Conservation (phyloP, 148 eudicot species). For the Heliosperma pusillum region DNA sequence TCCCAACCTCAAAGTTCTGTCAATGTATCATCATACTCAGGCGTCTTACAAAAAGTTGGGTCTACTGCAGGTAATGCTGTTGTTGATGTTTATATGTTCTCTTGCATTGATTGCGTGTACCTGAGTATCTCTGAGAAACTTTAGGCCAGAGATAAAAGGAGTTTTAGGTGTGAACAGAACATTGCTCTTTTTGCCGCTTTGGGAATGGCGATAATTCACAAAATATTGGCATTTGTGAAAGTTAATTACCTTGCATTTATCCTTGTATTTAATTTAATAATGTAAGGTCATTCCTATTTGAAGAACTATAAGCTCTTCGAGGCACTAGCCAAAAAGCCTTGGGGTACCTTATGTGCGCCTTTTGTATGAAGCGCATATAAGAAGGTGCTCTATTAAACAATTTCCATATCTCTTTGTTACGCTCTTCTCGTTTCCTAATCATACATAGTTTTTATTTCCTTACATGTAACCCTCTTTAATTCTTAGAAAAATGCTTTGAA, state of each 20-base stretch:
- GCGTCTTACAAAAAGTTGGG: slow-evolving; percentile 83
- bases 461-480: background rate
- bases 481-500: too few relatives aligned
- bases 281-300: background rate
- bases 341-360: background rate
- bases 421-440: background rate
- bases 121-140: background rate
- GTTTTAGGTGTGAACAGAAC: background rate
- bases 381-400: background rate
- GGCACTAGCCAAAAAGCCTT: background rate
- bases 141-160: background rate
- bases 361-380: background rate
- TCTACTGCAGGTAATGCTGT: slow-evolving; percentile 71
- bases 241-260: background rate
- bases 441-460: background rate
- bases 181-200: background rate
- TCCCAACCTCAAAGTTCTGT: slow-evolving; percentile 42
- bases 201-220: background rate
- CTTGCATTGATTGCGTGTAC: background rate
- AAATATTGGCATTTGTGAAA: background rate
- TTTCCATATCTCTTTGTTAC: background rate
- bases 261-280: background rate
- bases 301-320: background rate
- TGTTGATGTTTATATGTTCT: slow-evolving; percentile 1
- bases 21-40: slow-evolving; percentile 46